phyloP scores from a whole-genome alignment of 2,329 filamentous ascomycete genomes.

The Orbilia brochopaga region DNA sequence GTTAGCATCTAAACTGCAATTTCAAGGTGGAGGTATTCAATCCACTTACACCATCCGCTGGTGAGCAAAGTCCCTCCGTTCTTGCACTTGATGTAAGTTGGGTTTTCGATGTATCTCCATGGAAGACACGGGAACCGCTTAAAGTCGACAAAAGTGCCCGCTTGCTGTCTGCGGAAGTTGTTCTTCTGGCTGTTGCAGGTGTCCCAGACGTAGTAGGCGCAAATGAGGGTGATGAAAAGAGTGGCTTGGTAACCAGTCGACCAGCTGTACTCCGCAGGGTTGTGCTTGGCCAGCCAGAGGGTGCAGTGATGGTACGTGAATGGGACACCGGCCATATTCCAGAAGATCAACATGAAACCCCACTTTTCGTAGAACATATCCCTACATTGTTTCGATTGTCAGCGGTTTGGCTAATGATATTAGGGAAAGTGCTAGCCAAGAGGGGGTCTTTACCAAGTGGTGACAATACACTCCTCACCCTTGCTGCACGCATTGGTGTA shows the following conservation, averaged over 20 bases:
- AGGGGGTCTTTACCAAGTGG: conserved; percentile 70
- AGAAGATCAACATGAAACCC: conserved; percentile 98
- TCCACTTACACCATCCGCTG: conserved; percentile 77
- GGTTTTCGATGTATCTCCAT: conserved; percentile 82
- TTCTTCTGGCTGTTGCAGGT: conserved; percentile 94
- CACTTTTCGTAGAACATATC: conserved; percentile 98
- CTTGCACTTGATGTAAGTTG: conserved; percentile 74
- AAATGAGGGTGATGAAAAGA: conserved; percentile 75
- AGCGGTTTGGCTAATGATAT: conserved; percentile 1
- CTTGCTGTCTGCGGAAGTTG: conserved; percentile 80
- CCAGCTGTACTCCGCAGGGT: conserved; percentile 77
- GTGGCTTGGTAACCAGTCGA: conserved; percentile 66
- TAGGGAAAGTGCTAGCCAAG: not conserved
- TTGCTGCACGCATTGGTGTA: conserved; percentile 93
- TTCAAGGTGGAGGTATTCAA: not conserved
- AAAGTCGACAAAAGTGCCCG: conserved; percentile 72
- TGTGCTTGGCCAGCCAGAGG: conserved; percentile 83
- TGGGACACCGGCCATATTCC: conserved; percentile 91
- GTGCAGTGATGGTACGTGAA: conserved; percentile 93
- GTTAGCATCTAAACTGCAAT: conserved; percentile 50
- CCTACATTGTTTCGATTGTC: conserved; percentile 58
- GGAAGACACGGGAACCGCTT: conserved; percentile 89
- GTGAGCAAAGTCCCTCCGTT: conserved; percentile 78
- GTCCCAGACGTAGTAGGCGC: conserved; percentile 91
- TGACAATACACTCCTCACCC: conserved; percentile 87